Percentiles rank a stretch among this genome's conserved stretches.
Conservation (phyloP, 1,139 yeast genomes). For the Candida tropicalis region DNA sequence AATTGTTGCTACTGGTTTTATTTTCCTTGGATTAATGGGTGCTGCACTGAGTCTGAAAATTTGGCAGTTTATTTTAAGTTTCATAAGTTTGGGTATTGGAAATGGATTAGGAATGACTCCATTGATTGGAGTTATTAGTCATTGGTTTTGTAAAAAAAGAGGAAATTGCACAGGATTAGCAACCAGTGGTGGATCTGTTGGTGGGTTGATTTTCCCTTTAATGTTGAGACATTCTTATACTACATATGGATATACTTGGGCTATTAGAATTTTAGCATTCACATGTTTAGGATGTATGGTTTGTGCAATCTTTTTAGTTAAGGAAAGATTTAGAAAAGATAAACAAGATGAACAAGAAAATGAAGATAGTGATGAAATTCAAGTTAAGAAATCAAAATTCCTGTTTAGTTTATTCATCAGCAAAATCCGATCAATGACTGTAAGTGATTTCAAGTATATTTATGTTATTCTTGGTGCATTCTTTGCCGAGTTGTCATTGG, state of each 20-base stretch:
- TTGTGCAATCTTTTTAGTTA: conserved; percentile 42
- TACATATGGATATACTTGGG: conserved; percentile 62
- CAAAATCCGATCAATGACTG: conserved; percentile 11
- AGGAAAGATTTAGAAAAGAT: conserved; percentile 43
- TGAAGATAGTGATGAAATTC: conserved; percentile 3
- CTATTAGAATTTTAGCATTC: conserved; percentile 57
- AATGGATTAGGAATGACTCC: conserved; percentile 61
- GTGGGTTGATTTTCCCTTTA: conserved; percentile 63
- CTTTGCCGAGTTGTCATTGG: conserved; percentile 58
- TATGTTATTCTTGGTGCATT: conserved; percentile 41
- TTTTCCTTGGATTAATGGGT: conserved; percentile 51
- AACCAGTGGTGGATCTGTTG: conserved; percentile 65
- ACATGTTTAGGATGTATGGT: conserved; percentile 45
- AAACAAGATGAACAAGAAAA: conserved; percentile 3
- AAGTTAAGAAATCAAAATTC: conserved; percentile 8
- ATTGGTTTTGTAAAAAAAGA: conserved; percentile 56
- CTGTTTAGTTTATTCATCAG: conserved; percentile 1
- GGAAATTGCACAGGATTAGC: conserved; percentile 61
- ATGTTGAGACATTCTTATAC: conserved; percentile 55
- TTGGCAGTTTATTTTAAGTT: conserved; percentile 58
- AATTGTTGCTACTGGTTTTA: conserved; percentile 43
- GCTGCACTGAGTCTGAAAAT: conserved; percentile 51
- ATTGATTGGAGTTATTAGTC: conserved; percentile 57
- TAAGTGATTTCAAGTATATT: conserved; percentile 22
- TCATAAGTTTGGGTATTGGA: conserved; percentile 56